These are phyloP conservation scores for Noccaea caerulescens DNA, from an alignment of 345 rosid species.

Conservation along the genomic window DNA sequence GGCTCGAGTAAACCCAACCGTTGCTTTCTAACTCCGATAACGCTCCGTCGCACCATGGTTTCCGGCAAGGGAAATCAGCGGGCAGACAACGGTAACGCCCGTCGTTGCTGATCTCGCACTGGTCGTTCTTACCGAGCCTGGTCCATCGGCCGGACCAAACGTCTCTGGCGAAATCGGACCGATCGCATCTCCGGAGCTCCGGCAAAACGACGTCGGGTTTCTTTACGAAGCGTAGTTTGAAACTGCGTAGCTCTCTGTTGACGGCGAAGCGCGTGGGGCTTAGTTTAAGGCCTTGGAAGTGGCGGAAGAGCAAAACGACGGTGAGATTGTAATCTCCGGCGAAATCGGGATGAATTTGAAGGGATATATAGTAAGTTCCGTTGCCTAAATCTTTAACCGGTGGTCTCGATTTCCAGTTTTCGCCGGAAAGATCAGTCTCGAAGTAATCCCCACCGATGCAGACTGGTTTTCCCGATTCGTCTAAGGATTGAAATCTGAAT, in stretches of 20 bases:
- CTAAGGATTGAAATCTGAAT: conserved; percentile 61
- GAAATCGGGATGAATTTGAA: conserved; percentile 88
- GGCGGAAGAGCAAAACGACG: conserved; percentile 68
- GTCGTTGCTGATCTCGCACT: conserved; percentile 62
- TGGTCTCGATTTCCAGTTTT: conserved; percentile 85
- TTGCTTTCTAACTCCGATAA: conserved; percentile 68
- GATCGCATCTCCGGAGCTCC: conserved; percentile 48
- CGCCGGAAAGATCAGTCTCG: conserved; percentile 86
- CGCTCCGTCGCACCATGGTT: conserved; percentile 82
- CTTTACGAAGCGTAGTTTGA: conserved; percentile 52
- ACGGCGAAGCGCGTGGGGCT: conserved; percentile 64
- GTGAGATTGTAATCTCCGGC: conserved; percentile 69
- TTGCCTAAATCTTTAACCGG: conserved; percentile 69
- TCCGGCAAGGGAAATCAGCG: conserved; percentile 58
- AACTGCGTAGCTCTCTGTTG: conserved; percentile 52
- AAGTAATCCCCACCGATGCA: conserved; percentile 89
- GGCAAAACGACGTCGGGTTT: conserved; percentile 49
- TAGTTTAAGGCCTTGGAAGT: conserved; percentile 68
- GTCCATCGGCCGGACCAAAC: conserved; percentile 94
- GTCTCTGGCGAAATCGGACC: conserved; percentile 62
- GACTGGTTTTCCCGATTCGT: conserved; percentile 53
- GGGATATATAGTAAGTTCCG: conserved; percentile 65
- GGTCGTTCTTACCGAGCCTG: conserved; percentile 67
- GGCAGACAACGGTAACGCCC: conserved; percentile 77
- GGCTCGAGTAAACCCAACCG: conserved; percentile 92